phyloP scores from a whole-genome alignment of 208 protist genomes.

The Herpetomonas tarakana region DNA sequence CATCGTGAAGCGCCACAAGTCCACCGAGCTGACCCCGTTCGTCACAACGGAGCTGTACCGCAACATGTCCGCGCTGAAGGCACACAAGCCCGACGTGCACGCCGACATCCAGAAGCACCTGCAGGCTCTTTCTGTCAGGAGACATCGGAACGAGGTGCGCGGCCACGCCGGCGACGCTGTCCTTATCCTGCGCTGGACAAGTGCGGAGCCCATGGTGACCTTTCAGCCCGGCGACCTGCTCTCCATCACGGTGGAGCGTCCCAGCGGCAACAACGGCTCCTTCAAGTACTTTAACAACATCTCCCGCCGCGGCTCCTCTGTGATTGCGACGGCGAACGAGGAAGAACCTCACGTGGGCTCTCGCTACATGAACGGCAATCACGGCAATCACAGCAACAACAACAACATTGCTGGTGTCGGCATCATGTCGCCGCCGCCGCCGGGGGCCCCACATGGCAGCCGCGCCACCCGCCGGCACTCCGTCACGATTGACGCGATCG shows the following conservation, averaged over 20 bases:
- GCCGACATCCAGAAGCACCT: constrained; percentile 12
- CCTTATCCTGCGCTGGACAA: constrained; percentile 27
- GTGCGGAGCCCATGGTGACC: constrained; percentile 27
- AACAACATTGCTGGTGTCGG: neutral
- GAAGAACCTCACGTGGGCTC: neutral
- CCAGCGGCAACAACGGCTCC: neutral
- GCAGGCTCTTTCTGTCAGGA: constrained; percentile 23
- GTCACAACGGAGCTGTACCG: constrained; percentile 16
- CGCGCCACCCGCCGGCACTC: neutral
- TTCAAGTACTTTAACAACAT: neutral
- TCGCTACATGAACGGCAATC: too few relatives aligned
- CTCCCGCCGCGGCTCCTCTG: neutral
- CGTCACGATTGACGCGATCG: constrained; percentile 5
- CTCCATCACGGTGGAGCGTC: constrained; percentile 23
- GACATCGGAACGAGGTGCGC: neutral
- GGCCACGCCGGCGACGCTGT: constrained; percentile 16
- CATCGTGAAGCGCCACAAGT: constrained; percentile 29
- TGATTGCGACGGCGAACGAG: neutral
- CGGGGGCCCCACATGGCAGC: neutral
- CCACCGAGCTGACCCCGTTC: constrained; percentile 40
- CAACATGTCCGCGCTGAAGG: constrained; percentile 12
- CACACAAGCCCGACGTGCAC: constrained; percentile 22
- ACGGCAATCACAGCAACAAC: neutral
- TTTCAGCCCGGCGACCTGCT: constrained; percentile 16
- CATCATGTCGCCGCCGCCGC: neutral